A percentile compares a stretch with the other conserved stretches of the same genome.
Conservation (phyloP, 345 rosid species). For the Syzygium aromaticum region DNA sequence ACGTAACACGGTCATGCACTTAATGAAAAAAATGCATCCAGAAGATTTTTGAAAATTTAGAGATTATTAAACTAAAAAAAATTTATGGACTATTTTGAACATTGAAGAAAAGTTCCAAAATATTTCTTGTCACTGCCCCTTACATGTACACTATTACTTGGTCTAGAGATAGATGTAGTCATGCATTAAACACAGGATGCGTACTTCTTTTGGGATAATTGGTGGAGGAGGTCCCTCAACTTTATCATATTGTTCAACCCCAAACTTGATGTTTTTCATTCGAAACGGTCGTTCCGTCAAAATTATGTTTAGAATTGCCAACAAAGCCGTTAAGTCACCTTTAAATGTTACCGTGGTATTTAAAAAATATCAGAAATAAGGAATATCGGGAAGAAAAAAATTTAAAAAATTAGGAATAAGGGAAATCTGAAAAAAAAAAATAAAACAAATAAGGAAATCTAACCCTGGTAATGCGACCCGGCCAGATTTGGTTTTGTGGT, state of each 20-base stretch:
- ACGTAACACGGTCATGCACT: too few relatives aligned
- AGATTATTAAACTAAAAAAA: too few relatives aligned
- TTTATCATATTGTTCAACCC: background rate
- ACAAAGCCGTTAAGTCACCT: background rate
- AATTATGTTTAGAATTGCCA: background rate
- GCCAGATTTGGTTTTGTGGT: background rate
- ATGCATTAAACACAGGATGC: background rate
- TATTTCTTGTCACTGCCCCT: background rate
- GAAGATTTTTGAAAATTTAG: too few relatives aligned
- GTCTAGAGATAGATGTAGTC: background rate
- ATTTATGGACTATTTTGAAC: too few relatives aligned
- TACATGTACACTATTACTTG: background rate
- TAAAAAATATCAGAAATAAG: background rate
- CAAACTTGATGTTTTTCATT: background rate
- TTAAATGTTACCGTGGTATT: background rate
- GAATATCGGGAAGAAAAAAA: background rate
- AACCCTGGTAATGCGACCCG: background rate
- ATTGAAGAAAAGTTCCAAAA: background rate
- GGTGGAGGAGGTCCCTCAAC: background rate
- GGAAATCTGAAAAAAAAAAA: background rate
- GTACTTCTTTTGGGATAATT: background rate
- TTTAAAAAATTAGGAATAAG: too few relatives aligned
- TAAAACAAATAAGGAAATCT: background rate
- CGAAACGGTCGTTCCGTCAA: background rate
- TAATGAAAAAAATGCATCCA: too few relatives aligned